Evolutionary conservation across 2,329 filamentous ascomycete genomes (phyloP), one percentile per base, ranked within the genome.

Genomic region (Aspergillus flavus): DNA sequence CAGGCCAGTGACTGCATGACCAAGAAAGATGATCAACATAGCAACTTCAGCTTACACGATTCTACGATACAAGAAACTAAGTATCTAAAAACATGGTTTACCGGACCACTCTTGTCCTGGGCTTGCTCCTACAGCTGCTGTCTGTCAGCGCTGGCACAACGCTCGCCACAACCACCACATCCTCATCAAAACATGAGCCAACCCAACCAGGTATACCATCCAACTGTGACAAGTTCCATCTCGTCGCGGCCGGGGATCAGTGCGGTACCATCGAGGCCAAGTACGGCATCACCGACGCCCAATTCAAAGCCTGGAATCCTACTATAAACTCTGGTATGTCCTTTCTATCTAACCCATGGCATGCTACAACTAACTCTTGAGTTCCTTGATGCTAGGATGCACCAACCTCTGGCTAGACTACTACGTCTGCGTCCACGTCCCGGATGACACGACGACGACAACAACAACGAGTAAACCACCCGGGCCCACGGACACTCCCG

Each of bases 361-460:
- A 6, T 46, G 1, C 0, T 46, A 21, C 12, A 4, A 0, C 1
- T 46, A 4, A n/a, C 9, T 23, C n/a, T 21, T 14, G 14, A 23
- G 6, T 21, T 10, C 4, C 7, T 7, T n/a, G 16, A 10, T 3
- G 3, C 3, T 9, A 41, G 54, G 59, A 46, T 63, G 58, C 36
- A 41, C 61, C 21, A 63, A 63, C 43, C 48, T 65, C 50, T 65
- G 64, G 58, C 50, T 63, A 6, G 61, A 61, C 64, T 61, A 63
- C 56, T 61, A 63, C 21, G 63, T 63, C 34, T 63, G 61, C 28
- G 58, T 63, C 30, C 61, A 63, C 19, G 45, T 61, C 34, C 58
- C 61, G 2, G 53, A n/a, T n/a, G 5, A 14, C 6, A 41, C 39
- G 4, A 41, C 34, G 5, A 39, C 39, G 2, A 19, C 16, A 4